Conservation (phyloP, 2,329 filamentous ascomycete species). For the Diplodia mutila region DNA sequence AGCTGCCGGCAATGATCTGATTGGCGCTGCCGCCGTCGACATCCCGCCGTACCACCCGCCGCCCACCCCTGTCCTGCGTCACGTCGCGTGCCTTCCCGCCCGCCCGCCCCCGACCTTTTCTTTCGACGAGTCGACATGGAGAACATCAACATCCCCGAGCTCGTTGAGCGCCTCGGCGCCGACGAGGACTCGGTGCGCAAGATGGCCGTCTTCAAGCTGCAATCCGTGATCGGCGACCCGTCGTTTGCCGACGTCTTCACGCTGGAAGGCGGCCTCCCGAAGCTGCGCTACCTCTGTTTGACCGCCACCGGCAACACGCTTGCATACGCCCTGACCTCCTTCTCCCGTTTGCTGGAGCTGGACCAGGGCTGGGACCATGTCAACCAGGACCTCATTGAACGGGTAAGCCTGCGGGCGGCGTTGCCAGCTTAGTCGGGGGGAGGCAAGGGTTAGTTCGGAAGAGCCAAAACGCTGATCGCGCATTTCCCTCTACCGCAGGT, state of each 20-base stretch:
- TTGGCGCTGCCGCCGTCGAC: slow-evolving; percentile 1
- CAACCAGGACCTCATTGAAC: slow-evolving; percentile 70
- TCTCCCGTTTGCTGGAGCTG: slow-evolving; percentile 85
- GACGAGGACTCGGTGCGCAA: slow-evolving; percentile 89
- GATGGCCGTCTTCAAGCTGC: slow-evolving; percentile 98
- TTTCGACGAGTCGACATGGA: slow-evolving; percentile 55
- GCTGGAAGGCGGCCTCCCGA: slow-evolving; percentile 78
- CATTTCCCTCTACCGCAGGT: slow-evolving; percentile 53
- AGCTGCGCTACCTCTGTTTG: slow-evolving; percentile 82
- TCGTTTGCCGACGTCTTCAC: slow-evolving; percentile 98
- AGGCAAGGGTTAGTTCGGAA: not conserved
- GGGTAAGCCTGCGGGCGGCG: slow-evolving; percentile 48
- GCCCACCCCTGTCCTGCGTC: slow-evolving; percentile 21
- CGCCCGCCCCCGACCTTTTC: slow-evolving; percentile 13
- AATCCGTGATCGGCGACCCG: slow-evolving; percentile 92
- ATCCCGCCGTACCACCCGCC: not conserved
- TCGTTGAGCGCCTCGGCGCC: slow-evolving; percentile 62
- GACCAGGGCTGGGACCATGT: slow-evolving; percentile 98
- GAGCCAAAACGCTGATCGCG: not conserved
- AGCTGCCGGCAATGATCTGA: slow-evolving; percentile 22
- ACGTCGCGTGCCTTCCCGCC: slow-evolving; percentile 12
- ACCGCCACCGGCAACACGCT: slow-evolving; percentile 88
- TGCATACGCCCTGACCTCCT: slow-evolving; percentile 89
- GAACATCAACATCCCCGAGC: slow-evolving; percentile 58
- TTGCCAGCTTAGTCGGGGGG: not conserved